A percentile compares a stretch with the other conserved stretches of the same genome.
These are phyloP conservation scores for Candida rishiriensis DNA, from an alignment of 805 yeast species.

Conservation along the genomic window DNA sequence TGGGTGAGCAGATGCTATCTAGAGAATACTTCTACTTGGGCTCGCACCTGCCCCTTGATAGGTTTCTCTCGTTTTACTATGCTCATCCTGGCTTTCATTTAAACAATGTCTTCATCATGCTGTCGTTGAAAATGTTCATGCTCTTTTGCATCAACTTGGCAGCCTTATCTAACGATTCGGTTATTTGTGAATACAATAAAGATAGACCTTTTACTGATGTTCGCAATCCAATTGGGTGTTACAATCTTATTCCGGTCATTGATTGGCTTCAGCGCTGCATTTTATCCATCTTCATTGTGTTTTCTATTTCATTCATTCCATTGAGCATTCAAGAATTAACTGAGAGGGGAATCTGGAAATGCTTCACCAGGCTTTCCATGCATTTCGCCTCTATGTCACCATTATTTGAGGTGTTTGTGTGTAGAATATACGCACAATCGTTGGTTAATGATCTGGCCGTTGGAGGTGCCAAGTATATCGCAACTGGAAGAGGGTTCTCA, in stretches of 20 bases:
- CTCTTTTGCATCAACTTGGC: slow-evolving; percentile 57
- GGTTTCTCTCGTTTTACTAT: slow-evolving; percentile 75
- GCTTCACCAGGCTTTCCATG: slow-evolving; percentile 55
- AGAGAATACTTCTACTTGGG: slow-evolving; percentile 78
- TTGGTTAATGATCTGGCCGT: slow-evolving; percentile 61
- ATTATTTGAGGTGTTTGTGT: slow-evolving; percentile 73
- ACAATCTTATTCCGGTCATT: slow-evolving; percentile 63
- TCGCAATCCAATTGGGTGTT: slow-evolving; percentile 64
- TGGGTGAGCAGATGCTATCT: slow-evolving; percentile 85
- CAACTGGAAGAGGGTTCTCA: slow-evolving; percentile 82
- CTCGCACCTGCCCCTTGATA: slow-evolving; percentile 69
- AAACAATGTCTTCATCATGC: slow-evolving; percentile 68
- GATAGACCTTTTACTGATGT: slow-evolving; percentile 58
- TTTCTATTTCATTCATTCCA: slow-evolving; percentile 71
- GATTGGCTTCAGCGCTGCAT: slow-evolving; percentile 74
- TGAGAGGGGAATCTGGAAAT: slow-evolving; percentile 72
- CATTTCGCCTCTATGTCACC: slow-evolving; percentile 73
- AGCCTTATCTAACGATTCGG: slow-evolving; percentile 56
- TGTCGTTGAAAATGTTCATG: slow-evolving; percentile 62
- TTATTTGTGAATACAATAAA: slow-evolving; percentile 57
- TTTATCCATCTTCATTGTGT: slow-evolving; percentile 68
- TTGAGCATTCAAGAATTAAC: slow-evolving; percentile 71
- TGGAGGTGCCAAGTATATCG: slow-evolving; percentile 80
- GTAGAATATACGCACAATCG: slow-evolving; percentile 70
- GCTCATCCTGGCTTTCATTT: slow-evolving; percentile 87